Evolutionary conservation across 108 stramenopile species (phyloP), one percentile per base, ranked within the genome.

Genomic region (Seminavis robusta): DNA sequence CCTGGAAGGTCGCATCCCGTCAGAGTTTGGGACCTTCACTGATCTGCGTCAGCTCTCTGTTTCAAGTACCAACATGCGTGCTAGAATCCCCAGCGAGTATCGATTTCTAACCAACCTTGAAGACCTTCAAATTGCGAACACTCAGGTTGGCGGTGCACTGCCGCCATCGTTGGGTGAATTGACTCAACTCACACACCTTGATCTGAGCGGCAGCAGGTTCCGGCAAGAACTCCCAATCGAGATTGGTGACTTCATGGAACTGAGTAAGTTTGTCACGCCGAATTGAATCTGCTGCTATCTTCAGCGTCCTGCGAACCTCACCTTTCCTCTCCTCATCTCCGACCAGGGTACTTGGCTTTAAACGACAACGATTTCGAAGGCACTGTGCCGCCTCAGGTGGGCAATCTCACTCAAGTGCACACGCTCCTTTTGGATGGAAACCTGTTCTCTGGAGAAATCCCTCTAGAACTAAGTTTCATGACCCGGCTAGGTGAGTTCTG

Each of bases 1-100:
- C n/a, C n/a, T 90, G 42, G 50, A 32, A 13, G 80, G 80, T 17
- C 53, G 32, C 32, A 63, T 86, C 38, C 85, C 85, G 5, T 68
- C 79, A 0, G 65, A 74, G 17, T 66, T 68, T 61, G 79, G 80
- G 4, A 45, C 71, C 33, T 50, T 82, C 28, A 65, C 59, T 39
- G 63, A 75, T 47, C 36, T 80, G 44, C 38, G 39, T n/a, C 70
- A 74, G 29, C 47, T 74, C 9, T 59, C 60, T 40, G 4, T 75
- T n/a, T 56, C 69, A 4, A 26, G 48, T 17, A 76, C 85, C 26
- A 81, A 83, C 52, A 51, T 91, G 17, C 73, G 65, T 32, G 90
- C 86, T 13, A 56, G 50, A 11, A 56, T 91, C 26, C 90, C 90
- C 7, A 71, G 71, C 11, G 90, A 91, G 23, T 64, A 87, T 52